Conservation (phyloP, 306 rosid species). For the Adenanthera pavonina region DNA sequence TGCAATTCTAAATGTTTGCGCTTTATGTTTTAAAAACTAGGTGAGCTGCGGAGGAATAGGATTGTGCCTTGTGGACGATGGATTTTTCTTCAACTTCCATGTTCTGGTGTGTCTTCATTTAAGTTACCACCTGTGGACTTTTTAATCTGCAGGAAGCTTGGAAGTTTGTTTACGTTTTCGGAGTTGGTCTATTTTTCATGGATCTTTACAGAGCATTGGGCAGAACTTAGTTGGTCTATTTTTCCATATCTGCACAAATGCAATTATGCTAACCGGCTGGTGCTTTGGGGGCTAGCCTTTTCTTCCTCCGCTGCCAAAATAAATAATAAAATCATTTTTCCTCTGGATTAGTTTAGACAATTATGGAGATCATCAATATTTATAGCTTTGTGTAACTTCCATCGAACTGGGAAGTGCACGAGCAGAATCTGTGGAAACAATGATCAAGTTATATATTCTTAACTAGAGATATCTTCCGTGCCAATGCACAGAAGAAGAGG, state of each 20-base stretch:
- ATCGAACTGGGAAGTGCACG: not conserved
- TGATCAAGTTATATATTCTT: not conserved
- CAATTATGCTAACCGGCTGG: not conserved
- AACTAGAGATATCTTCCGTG: not conserved
- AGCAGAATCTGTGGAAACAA: not conserved
- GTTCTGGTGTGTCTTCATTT: not conserved
- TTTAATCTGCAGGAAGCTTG: not conserved
- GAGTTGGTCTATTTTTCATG: not conserved
- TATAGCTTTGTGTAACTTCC: not conserved
- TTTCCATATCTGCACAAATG: not conserved
- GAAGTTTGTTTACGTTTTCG: slow-evolving; percentile 17
- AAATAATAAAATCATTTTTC: not conserved
- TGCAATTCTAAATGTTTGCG: slow-evolving; percentile 33
- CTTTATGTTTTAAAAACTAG: slow-evolving; percentile 24
- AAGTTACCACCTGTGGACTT: not conserved
- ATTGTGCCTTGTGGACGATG: not conserved
- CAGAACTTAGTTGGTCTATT: slow-evolving; percentile 4
- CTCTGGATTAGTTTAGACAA: not conserved
- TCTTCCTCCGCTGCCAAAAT: not conserved
- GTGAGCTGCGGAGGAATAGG: slow-evolving; percentile 33
- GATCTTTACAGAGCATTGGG: not conserved
- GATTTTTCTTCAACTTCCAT: slow-evolving; percentile 24
- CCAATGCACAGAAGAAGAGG: not conserved
- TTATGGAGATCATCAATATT: slow-evolving; percentile 22
- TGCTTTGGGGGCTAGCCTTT: not conserved